Conservation (phyloP, 306 rosid species). For the Hylodesmum podocarpum region DNA sequence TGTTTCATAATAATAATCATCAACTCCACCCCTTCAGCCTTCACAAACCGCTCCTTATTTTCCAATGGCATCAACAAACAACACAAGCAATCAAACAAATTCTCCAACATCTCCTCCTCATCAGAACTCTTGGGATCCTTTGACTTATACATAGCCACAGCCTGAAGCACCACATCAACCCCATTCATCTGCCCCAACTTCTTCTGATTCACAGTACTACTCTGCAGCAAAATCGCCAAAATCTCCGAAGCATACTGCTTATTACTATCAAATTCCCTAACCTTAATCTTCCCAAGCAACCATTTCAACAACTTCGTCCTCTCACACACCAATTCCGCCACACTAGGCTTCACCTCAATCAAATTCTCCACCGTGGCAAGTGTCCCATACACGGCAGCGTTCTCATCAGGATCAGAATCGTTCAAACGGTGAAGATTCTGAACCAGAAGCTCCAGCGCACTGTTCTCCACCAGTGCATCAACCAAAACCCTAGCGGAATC, state of each 20-base stretch:
- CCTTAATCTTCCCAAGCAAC: conserved; percentile 87
- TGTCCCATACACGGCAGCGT: conserved; percentile 62
- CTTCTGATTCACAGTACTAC: conserved; percentile 71
- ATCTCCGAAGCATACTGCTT: conserved; percentile 96
- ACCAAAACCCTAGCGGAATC: conserved; percentile 77
- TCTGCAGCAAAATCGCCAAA: conserved; percentile 87
- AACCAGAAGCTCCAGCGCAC: conserved; percentile 72
- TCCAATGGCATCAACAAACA: conserved; percentile 91
- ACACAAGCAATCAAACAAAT: conserved; percentile 90
- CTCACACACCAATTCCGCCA: conserved; percentile 87
- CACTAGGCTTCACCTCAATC: conserved; percentile 86
- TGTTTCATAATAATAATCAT: conserved; percentile 95
- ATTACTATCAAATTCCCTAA: conserved; percentile 83
- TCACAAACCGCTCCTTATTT: conserved; percentile 91
- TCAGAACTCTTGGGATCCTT: conserved; percentile 89
- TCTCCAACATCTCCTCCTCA: conserved; percentile 94
- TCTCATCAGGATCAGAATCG: conserved; percentile 75
- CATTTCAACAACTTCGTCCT: conserved; percentile 78
- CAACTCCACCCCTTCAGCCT: conserved; percentile 96
- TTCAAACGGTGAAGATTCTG: conserved; percentile 73
- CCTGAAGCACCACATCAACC: conserved; percentile 88
- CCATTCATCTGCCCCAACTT: conserved; percentile 95
- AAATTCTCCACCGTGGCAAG: conserved; percentile 86
- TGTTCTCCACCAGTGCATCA: conserved; percentile 70
- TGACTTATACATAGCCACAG: conserved; percentile 92